Base-by-base conservation (phyloP, 176 grass and related monocot species). In the Oryza meyeriana region DNA sequence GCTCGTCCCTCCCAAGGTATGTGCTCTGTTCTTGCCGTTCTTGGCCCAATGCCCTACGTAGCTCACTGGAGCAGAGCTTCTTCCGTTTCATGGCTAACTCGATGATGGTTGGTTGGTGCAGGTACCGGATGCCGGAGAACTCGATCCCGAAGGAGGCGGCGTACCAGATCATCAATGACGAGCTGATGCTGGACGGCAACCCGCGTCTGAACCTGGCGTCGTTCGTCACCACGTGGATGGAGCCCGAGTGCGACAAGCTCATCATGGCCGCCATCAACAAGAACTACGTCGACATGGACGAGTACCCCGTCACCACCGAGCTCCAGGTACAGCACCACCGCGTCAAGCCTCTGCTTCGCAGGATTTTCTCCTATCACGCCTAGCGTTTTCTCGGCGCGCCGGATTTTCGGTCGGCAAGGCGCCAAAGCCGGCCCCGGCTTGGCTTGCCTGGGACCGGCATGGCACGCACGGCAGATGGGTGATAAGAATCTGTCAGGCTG, bases 211-310 rank as follows among this genome's bases (percentile, higher is more conserved):
- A 99, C 87, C 85, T 99, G 59, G 96, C 93, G 28, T 99, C 96
- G 10, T 99, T 99, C 77, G 91, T 94, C 44, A 99, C 96, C 57
- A 99, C 96, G 3, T 95, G 96, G 96, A 99, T 99, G 96, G 96
- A 95, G 80, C 96, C 96, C 9, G 96, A 99, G 86, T 95, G 96
- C 80, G 96, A 99, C 87, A 93, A 94, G 89, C 91, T 99, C 77
- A 95, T 95, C 70, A 99, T 99, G 96, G 91, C 70, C 16, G 73
- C 96, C 79, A 83, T 92, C 29, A 99, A 92, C 80, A 99, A 99
- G 85, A 99, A 99, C 77, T 99, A 99, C 35, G 96, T 99, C 73
- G 96, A 99, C 91, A 95, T 99, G 96, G 96, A 99, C 71, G 96
- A 99, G 87, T 99, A 99, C 66, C 96, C 96, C 0, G 87, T 99